phyloP scores from a whole-genome alignment of 2,329 filamentous ascomycete genomes.

The Clonostachys rosea region DNA sequence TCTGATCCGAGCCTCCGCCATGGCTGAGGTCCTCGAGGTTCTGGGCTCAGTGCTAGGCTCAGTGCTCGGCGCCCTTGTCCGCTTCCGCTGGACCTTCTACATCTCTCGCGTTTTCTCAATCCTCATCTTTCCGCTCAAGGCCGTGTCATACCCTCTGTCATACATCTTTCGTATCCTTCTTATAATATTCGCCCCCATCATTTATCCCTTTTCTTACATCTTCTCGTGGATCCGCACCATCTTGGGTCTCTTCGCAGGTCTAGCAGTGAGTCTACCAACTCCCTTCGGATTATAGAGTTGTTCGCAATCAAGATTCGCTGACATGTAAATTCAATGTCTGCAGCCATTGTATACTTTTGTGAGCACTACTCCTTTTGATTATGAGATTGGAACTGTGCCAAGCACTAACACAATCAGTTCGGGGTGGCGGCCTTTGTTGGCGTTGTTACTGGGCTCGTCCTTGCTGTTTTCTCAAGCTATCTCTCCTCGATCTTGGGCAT shows the following conservation, averaged over 20 bases:
- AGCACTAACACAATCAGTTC: conserved; percentile 30
- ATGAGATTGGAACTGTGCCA: background rate
- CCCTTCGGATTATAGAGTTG: background rate
- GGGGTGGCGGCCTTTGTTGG: conserved; percentile 65
- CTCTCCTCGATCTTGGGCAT: conserved; percentile 47
- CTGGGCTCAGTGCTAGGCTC: conserved; percentile 15
- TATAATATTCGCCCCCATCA: conserved; percentile 26
- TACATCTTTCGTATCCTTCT: conserved; percentile 17
- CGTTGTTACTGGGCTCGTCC: conserved; percentile 52
- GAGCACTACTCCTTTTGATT: conserved; percentile 9
- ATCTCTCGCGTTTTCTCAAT: conserved; percentile 9
- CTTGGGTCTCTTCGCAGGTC: conserved; percentile 17
- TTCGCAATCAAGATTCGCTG: background rate
- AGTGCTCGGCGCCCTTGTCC: conserved; percentile 10
- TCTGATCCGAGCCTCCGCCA: conserved; percentile 3
- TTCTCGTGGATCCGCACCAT: conserved; percentile 12
- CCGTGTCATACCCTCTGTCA: conserved; percentile 20
- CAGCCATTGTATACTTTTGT: conserved; percentile 39
- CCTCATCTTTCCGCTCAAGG: conserved; percentile 19
- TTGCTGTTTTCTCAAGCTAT: conserved; percentile 52
- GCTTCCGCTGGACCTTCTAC: conserved; percentile 16
- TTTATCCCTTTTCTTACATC: conserved; percentile 23
- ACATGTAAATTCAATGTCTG: background rate
- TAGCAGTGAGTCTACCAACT: conserved; percentile 23
- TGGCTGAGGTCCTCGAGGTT: conserved; percentile 14